phyloP scores from a whole-genome alignment of 2,329 filamentous ascomycete genomes.

The Cercospora canescens region DNA sequence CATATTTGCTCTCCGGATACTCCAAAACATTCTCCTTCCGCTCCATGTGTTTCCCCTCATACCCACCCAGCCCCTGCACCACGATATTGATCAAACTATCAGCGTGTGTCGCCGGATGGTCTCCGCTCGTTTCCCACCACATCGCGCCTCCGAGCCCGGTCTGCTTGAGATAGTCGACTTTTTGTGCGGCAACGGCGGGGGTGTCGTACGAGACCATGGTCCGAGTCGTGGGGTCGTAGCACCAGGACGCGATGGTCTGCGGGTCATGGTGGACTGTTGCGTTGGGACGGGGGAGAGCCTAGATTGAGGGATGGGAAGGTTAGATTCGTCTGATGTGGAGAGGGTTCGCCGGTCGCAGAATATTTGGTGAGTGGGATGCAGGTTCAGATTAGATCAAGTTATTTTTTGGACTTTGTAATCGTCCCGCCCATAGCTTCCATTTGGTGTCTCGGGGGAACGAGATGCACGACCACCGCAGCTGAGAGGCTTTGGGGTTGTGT shows the following conservation, averaged over 20 bases:
- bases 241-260: slow-evolving; percentile 70
- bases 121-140: slow-evolving; percentile 92
- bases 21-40: slow-evolving; percentile 47
- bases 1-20: slow-evolving; percentile 56
- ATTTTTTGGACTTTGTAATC: slow-evolving; percentile 16
- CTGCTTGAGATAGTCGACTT: slow-evolving; percentile 69
- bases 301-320: not conserved
- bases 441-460: not conserved
- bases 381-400: slow-evolving; percentile 44
- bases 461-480: slow-evolving; percentile 19
- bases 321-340: not conserved
- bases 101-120: slow-evolving; percentile 55
- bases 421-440: slow-evolving; percentile 20
- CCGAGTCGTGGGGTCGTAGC: slow-evolving; percentile 63
- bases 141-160: slow-evolving; percentile 80
- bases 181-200: slow-evolving; percentile 63
- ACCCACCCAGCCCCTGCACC: slow-evolving; percentile 43
- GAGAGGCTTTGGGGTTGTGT: slow-evolving; percentile 15
- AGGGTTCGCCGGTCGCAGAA: not conserved
- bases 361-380: not conserved
- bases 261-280: slow-evolving; percentile 65
- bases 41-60: slow-evolving; percentile 46
- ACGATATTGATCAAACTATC: slow-evolving; percentile 61
- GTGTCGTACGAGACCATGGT: slow-evolving; percentile 79
- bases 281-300: slow-evolving; percentile 68